Evolutionary conservation across 208 protist species (phyloP), one percentile per base, ranked within the genome.

Genomic region (Angomonas deanei): DNA sequence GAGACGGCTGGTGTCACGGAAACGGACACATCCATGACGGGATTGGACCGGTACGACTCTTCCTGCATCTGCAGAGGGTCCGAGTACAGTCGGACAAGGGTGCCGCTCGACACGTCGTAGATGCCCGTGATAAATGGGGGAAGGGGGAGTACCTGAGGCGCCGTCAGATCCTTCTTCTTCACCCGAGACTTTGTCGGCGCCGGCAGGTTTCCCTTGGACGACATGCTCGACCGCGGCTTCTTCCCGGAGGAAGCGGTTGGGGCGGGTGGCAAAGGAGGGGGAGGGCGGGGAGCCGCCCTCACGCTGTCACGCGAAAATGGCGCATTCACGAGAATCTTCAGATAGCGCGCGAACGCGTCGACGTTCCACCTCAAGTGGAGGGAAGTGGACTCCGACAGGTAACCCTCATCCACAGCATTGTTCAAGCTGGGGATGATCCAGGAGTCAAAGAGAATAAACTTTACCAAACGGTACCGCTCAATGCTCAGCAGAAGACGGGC

Each of bases 381-480:
- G 28, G 86, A 65, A 8, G 82, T 66, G 62, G 68, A 76, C 28
- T 84, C 80, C 1, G 86, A 68, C 19, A 96, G 57, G 63, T 78
- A 88, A 33, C 89, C 89, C 58, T 82, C 70, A 3, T 68, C 54
- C 15, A 86, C 60, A 5, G 80, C 78, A 60, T 93, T 91, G 72
- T 86, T 96, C 33, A 96, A 68, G 15, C 80, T 65, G 0, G 86
- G 86, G 21, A 96, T 66, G 56, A 96, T 91, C 86, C 89, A 96
- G 49, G 67, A 85, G 69, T 96, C 89, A 62, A 96, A 96, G 21
- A 96, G 70, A 47, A 96, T 64, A 64, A 96, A 96, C 60, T 89
- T 91, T 0, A 79, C 74, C 19, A 96, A 63, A 2, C 86, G 78
- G 54, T 87, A 78, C 42, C 80, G 75, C 74, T 92, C 84, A 38